These are phyloP conservation scores for Bjerkandera adusta DNA, from an alignment of 1,284 basidiomycete species.

Conservation along the genomic window DNA sequence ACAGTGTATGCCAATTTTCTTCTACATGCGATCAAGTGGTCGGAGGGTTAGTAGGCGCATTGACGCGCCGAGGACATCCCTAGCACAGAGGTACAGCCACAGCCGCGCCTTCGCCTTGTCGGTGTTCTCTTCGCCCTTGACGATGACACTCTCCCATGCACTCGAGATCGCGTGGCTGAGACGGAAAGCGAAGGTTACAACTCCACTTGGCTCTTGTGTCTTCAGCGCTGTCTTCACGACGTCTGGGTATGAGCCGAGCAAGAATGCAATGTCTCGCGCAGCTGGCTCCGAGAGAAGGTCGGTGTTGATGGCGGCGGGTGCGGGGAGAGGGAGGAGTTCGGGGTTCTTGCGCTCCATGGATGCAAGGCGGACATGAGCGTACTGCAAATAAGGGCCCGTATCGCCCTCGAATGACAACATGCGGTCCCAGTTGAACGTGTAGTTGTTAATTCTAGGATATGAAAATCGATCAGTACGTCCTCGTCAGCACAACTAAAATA, in stretches of 20 bases:
- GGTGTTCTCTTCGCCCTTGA: constrained; percentile 31
- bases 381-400: constrained; percentile 95
- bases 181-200: constrained; percentile 80
- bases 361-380: constrained; percentile 93
- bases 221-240: constrained; percentile 84
- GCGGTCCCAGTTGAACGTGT: constrained; percentile 92
- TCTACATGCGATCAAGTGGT: constrained; percentile 91
- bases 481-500: constrained; percentile 6
- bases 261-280: constrained; percentile 84
- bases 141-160: constrained; percentile 75
- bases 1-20: too few relatives aligned
- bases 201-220: constrained; percentile 87
- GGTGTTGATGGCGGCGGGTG: constrained; percentile 68
- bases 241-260: constrained; percentile 90
- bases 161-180: constrained; percentile 82
- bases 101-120: constrained; percentile 76
- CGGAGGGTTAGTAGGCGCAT: constrained; percentile 88
- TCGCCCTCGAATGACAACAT: constrained; percentile 98
- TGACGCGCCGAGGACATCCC: constrained; percentile 85
- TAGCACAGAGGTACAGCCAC: constrained; percentile 87
- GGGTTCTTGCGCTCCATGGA: constrained; percentile 95
- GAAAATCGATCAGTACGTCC: not conserved
- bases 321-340: constrained; percentile 77
- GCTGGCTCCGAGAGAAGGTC: constrained; percentile 67
- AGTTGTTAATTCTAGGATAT: constrained; percentile 86